phyloP scores from a whole-genome alignment of 2,329 filamentous ascomycete genomes.

The Aspergillus novofumigatus region DNA sequence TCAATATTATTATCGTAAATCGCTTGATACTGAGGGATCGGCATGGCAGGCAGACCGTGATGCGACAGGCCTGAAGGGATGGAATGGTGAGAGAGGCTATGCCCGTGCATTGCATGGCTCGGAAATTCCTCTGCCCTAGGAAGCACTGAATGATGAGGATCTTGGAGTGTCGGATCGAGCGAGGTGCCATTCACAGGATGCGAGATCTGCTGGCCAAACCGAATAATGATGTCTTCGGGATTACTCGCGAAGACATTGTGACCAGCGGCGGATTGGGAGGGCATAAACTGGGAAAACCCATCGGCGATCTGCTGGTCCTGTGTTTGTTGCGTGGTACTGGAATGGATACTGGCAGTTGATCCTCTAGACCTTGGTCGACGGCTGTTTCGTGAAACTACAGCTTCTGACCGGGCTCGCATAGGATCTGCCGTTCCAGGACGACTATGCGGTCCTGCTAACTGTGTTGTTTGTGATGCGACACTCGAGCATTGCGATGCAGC shows the following conservation, averaged over 20 bases:
- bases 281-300: slow-evolving; percentile 37
- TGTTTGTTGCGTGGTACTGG: slow-evolving; percentile 42
- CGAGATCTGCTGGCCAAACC: slow-evolving; percentile 40
- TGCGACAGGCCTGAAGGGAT: slow-evolving; percentile 33
- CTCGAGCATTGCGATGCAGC: slow-evolving; percentile 36
- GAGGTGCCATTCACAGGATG: slow-evolving; percentile 34
- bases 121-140: slow-evolving; percentile 37
- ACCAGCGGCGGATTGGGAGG: slow-evolving; percentile 28
- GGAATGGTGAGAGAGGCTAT: slow-evolving; percentile 33
- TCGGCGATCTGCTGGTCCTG: slow-evolving; percentile 40
- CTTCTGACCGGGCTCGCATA: slow-evolving; percentile 39
- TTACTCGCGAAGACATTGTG: slow-evolving; percentile 37
- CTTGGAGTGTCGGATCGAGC: slow-evolving; percentile 37
- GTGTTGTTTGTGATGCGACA: slow-evolving; percentile 35
- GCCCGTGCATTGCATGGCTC: slow-evolving; percentile 30
- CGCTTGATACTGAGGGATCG: slow-evolving; percentile 35
- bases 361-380: slow-evolving; percentile 44
- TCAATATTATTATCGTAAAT: slow-evolving; percentile 42
- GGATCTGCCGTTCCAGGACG: slow-evolving; percentile 40
- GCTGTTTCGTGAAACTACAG: slow-evolving; percentile 35
- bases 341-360: slow-evolving; percentile 46
- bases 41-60: slow-evolving; percentile 28
- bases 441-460: slow-evolving; percentile 35
- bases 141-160: slow-evolving; percentile 32
- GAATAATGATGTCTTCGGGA: slow-evolving; percentile 45